phyloP scores from a whole-genome alignment of 2,329 filamentous ascomycete species.

The Fusarium lyarnte region DNA sequence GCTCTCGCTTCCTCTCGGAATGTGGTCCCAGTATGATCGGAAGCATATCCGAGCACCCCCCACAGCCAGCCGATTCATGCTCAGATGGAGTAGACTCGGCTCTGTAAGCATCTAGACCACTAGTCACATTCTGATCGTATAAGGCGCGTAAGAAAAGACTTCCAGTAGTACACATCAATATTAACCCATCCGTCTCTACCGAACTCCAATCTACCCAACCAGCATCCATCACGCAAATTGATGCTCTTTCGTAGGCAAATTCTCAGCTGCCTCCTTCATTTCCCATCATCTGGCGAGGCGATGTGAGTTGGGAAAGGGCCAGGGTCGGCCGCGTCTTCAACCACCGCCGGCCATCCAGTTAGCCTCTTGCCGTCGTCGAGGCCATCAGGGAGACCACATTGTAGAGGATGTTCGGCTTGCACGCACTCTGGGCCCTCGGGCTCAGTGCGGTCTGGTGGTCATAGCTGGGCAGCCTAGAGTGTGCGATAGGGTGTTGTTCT shows the following conservation, averaged over 20 bases:
- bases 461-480: not conserved
- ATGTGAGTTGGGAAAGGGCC: not conserved
- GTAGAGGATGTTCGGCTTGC: not conserved
- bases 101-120: not conserved
- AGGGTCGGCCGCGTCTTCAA: not conserved
- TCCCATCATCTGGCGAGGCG: not conserved
- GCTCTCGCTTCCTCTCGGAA: not conserved
- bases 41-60: not conserved
- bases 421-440: not conserved
- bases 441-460: not conserved
- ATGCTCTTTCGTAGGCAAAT: not conserved
- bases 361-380: not conserved
- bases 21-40: not conserved
- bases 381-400: not conserved
- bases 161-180: not conserved
- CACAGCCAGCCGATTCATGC: not conserved
- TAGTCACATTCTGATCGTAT: not conserved
- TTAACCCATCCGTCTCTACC: accelerated
- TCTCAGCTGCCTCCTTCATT: not conserved
- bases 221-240: not conserved
- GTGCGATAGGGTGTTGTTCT: not conserved
- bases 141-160: not conserved
- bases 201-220: not conserved
- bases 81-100: not conserved
- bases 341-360: not conserved